These are phyloP conservation scores for Claviceps sp. DNA, from an alignment of 2,329 filamentous ascomycete genomes.

Conservation along the genomic window DNA sequence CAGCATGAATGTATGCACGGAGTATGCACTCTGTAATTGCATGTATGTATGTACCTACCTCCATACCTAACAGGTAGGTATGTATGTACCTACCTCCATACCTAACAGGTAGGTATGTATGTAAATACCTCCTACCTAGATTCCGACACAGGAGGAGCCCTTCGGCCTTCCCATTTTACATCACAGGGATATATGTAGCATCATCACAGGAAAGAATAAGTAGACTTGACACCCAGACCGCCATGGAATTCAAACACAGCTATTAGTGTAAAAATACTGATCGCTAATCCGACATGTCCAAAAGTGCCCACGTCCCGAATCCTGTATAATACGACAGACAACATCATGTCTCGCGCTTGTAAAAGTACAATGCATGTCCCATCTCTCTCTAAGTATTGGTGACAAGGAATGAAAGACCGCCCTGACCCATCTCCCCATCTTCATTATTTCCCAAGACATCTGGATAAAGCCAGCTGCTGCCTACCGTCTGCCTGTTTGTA, in stretches of 20 bases:
- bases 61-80: too few species aligned
- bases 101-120: too few species aligned
- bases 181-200: not conserved
- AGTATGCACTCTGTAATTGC: too few species aligned
- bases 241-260: not conserved
- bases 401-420: conserved; percentile 2
- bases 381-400: conserved; percentile 8
- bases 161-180: too few species aligned
- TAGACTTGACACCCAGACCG: not conserved
- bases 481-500: not conserved
- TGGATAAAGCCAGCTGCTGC: not conserved
- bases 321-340: conserved; percentile 4
- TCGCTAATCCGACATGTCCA: conserved; percentile 10
- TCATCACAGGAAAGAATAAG: not conserved
- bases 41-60: too few species aligned
- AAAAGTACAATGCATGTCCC: conserved; percentile 9
- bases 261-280: conserved; percentile 7
- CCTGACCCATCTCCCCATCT: not conserved
- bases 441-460: conserved; percentile 3
- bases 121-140: too few species aligned
- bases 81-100: too few species aligned
- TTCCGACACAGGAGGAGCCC: too few species aligned
- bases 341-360: conserved; percentile 7
- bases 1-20: too few species aligned
- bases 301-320: conserved; percentile 2